These are phyloP conservation scores for Nemania sp. DNA, from an alignment of 2,329 filamentous ascomycete species.

Conservation along the genomic window DNA sequence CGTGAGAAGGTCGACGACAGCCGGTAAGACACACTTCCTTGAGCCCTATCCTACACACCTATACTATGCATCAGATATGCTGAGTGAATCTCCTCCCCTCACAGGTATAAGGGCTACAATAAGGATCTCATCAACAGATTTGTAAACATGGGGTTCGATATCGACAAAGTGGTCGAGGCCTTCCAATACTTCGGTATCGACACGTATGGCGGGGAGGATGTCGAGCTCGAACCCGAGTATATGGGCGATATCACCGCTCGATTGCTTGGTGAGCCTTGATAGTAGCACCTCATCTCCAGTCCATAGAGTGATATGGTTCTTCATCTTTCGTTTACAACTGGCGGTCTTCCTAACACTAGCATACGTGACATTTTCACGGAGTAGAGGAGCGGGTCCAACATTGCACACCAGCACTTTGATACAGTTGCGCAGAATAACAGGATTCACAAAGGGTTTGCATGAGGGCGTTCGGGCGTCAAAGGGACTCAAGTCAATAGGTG, in stretches of 20 bases:
- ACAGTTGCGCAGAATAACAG: constrained; percentile 1
- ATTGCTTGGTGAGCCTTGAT: constrained; percentile 71
- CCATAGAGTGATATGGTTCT: no score
- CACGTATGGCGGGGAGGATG: constrained; percentile 74
- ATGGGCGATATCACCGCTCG: constrained; percentile 88
- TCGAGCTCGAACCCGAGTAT: constrained; percentile 85
- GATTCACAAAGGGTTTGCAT: constrained; percentile 17
- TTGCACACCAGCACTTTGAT: no score
- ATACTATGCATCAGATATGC: neutral
- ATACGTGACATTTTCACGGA: no score
- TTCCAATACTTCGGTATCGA: constrained; percentile 84
- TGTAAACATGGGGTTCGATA: constrained; percentile 86
- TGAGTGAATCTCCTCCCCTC: constrained; percentile 16
- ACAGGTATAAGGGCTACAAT: constrained; percentile 85
- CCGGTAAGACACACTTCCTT: constrained; percentile 33
- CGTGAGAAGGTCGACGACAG: constrained; percentile 58
- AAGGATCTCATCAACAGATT: constrained; percentile 82
- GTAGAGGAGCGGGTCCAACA: no score
- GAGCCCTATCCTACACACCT: neutral
- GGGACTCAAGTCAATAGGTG: neutral
- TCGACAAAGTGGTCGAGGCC: constrained; percentile 82
- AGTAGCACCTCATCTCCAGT: no score
- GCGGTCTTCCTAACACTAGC: constrained; percentile 11
- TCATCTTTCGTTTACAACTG: no score
- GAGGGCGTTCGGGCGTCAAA: constrained; percentile 5